Evolutionary conservation across 1,284 basidiomycete species (phyloP).

Genomic region (Marasmius oreades): DNA sequence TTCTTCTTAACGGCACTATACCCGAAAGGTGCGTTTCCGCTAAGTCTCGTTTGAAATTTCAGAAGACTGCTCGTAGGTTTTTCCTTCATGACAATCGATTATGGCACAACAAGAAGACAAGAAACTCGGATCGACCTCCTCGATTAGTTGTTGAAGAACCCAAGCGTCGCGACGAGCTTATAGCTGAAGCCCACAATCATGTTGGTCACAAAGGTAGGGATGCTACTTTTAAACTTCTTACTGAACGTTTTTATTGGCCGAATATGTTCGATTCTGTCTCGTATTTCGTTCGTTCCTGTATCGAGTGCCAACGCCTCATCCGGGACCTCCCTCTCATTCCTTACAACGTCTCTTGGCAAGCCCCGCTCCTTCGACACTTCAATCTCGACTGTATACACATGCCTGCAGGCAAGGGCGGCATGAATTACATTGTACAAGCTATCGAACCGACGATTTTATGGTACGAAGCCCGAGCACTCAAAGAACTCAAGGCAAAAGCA

Average conservation of each 20-base stretch:
- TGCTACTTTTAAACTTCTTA: conserved; percentile 19
- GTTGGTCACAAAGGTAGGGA: conserved; percentile 27
- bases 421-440: conserved; percentile 26
- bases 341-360: conserved; percentile 19
- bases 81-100: conserved; percentile 15
- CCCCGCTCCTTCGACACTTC: conserved; percentile 17
- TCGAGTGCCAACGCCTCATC: conserved; percentile 26
- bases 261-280: conserved; percentile 27
- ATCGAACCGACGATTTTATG: no score
- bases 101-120: conserved; percentile 12
- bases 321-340: conserved; percentile 16
- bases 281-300: conserved; percentile 29
- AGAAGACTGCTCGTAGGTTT: conserved; percentile 10
- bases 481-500: no score
- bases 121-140: conserved; percentile 9
- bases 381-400: conserved; percentile 28
- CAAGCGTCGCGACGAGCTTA: conserved; percentile 10
- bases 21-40: conserved; percentile 6
- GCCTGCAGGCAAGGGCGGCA: conserved; percentile 19
- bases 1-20: conserved; percentile 5
- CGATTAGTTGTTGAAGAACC: conserved; percentile 16
- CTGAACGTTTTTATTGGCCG: conserved; percentile 29
- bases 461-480: no score
- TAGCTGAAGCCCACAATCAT: conserved; percentile 20
- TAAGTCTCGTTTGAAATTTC: conserved; percentile 8